phyloP scores from a whole-genome alignment of 2,329 filamentous ascomycete genomes.

The Fusarium falciforme region DNA sequence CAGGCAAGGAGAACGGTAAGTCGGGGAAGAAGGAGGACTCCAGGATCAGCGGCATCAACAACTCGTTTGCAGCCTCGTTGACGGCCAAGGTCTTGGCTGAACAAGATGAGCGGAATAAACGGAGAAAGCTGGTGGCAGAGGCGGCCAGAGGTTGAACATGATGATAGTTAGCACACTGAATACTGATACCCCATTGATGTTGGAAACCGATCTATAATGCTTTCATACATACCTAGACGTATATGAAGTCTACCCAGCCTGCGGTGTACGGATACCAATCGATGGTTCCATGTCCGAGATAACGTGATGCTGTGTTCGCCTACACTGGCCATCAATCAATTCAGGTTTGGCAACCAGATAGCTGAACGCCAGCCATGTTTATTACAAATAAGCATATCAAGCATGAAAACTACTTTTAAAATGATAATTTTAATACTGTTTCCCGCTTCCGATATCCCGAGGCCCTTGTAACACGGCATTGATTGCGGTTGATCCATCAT shows the following conservation, averaged over 20 bases:
- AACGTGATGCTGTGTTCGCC: neutral
- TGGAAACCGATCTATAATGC: neutral
- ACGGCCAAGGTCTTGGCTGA: slow-evolving; percentile 90
- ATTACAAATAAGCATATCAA: neutral
- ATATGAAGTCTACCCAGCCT: neutral
- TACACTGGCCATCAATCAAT: neutral
- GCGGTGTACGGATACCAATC: neutral
- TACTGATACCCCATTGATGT: slow-evolving; percentile 38
- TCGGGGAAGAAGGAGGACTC: slow-evolving; percentile 48
- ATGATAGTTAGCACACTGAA: neutral
- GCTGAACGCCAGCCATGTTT: neutral
- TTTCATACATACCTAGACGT: neutral
- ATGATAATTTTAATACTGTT: neutral
- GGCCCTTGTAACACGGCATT: neutral
- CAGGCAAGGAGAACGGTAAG: slow-evolving; percentile 52
- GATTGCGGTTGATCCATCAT: neutral
- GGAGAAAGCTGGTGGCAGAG: slow-evolving; percentile 70
- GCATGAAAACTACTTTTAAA: neutral
- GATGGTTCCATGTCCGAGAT: neutral
- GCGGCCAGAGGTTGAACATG: slow-evolving; percentile 26
- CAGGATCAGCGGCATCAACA: slow-evolving; percentile 79
- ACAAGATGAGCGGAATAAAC: slow-evolving; percentile 84
- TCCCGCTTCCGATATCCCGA: neutral
- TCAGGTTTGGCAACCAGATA: neutral
- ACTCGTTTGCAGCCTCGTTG: slow-evolving; percentile 84